Base-by-base conservation (phyloP, 2,329 filamentous ascomycete genomes). In the Alternaria incomplexa region DNA sequence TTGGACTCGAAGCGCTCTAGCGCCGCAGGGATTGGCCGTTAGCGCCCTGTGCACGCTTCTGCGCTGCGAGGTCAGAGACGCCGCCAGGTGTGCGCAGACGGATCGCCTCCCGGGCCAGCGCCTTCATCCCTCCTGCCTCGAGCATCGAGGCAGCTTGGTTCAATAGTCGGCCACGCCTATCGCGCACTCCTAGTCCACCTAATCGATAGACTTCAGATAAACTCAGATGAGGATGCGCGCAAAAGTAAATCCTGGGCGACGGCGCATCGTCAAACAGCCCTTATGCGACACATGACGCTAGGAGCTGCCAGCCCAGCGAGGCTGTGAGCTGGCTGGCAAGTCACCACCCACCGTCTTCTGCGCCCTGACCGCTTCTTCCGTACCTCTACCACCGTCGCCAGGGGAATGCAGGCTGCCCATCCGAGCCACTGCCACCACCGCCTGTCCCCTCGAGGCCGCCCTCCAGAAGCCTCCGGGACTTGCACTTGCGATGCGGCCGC, bases 341-440 rank as follows among this genome's bases (percentile, higher is more conserved):
- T 74, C 68, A 72, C 66, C 70, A 67, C 67, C 52, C 61, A 57
- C 58, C 47, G 28, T 50, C 59, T 40, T 53, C 60, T 46, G 51
- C 61, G 63, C 68, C 65, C 65, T 73, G 70, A 72, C 71, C 72
- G 70, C 72, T 70, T 64, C 65, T 69, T 66, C 65, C 66, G 63
- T 60, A 64, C 56, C 59, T 62, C 57, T 56, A 62, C 65, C 61
- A 59, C 65, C 61, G 66, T 61, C 48, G 65, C 70, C 70, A 73
- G 70, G 69, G 69, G 69, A 67, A 71, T 69, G 69, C 66, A 67
- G 62, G 51, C 65, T 65, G 32, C 15, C 22, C 40, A 26, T 23
- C 36, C 30, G 36, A 40, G 36, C 36, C 36, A 40, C 36, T 17
- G 36, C 36, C 36, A 40, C 36, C 36, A 40, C 36, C 36, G 36